Evolutionary conservation across 306 rosid genomes (phyloP).

Genomic region (Oemleria cerasiformis): DNA sequence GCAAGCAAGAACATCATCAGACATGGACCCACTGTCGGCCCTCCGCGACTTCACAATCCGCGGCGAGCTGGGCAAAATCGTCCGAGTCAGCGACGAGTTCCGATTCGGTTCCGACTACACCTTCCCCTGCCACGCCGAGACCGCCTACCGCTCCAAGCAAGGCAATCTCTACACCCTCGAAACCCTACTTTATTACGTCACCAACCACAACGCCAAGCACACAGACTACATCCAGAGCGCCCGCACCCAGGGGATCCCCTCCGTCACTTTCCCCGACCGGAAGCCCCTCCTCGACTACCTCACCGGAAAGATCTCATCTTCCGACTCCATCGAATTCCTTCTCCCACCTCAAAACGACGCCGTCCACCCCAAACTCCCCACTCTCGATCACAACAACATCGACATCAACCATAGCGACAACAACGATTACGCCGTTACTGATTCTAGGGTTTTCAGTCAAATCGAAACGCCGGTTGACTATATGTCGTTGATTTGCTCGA

Average conservation of each 20-base stretch:
- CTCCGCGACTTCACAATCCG: slow-evolving; percentile 84
- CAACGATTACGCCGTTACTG: not conserved
- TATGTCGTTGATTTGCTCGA: slow-evolving; percentile 50
- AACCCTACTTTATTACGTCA: slow-evolving; percentile 82
- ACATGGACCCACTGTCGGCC: slow-evolving; percentile 89
- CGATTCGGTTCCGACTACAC: slow-evolving; percentile 75
- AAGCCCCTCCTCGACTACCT: slow-evolving; percentile 84
- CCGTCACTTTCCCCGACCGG: slow-evolving; percentile 89
- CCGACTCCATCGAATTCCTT: slow-evolving; percentile 79
- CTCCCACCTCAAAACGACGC: slow-evolving; percentile 42
- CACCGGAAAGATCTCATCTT: slow-evolving; percentile 65
- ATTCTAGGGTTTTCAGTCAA: slow-evolving; percentile 1
- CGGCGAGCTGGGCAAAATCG: slow-evolving; percentile 78
- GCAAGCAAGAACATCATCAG: not conserved
- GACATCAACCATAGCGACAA: not conserved
- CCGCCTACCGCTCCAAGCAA: slow-evolving; percentile 85
- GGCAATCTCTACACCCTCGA: slow-evolving; percentile 93
- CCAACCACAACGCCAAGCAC: slow-evolving; percentile 76
- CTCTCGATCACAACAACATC: slow-evolving; percentile 8
- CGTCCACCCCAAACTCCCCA: slow-evolving; percentile 34
- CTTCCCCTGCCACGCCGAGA: slow-evolving; percentile 67
- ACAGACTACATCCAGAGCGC: slow-evolving; percentile 83
- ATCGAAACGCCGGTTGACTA: slow-evolving; percentile 30
- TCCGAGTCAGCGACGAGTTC: slow-evolving; percentile 59
- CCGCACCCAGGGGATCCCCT: slow-evolving; percentile 62